phyloP scores from a whole-genome alignment of 495 filamentous ascomycete genomes.

The Endocarpon pusillum region DNA sequence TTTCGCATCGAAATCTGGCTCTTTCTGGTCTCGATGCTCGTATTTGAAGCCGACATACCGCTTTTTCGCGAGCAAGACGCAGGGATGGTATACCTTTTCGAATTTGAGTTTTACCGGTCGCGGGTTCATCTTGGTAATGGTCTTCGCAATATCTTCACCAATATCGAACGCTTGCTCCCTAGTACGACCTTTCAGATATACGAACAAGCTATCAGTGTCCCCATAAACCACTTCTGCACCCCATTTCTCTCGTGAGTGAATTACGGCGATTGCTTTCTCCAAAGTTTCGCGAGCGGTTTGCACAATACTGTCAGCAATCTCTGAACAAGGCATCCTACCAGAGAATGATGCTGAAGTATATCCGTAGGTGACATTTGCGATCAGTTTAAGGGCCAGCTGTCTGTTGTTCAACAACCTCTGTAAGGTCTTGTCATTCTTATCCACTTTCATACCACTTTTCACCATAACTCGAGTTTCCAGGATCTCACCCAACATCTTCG shows the following conservation, averaged over 20 bases:
- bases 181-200: slow-evolving; percentile 75
- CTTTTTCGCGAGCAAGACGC: slow-evolving; percentile 88
- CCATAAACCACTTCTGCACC: slow-evolving; percentile 94
- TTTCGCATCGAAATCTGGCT: slow-evolving; percentile 93
- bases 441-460: slow-evolving; percentile 88
- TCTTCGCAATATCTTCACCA: slow-evolving; percentile 80
- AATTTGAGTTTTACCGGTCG: slow-evolving; percentile 91
- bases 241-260: slow-evolving; percentile 76
- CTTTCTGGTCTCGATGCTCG: slow-evolving; percentile 55
- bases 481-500: slow-evolving; percentile 93
- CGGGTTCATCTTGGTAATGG: slow-evolving; percentile 79
- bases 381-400: slow-evolving; percentile 88
- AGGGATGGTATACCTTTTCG: slow-evolving; percentile 95
- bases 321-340: slow-evolving; percentile 90
- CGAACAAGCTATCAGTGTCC: slow-evolving; percentile 93
- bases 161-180: slow-evolving; percentile 81
- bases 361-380: slow-evolving; percentile 95
- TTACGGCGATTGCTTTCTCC: slow-evolving; percentile 82
- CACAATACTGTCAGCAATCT: slow-evolving; percentile 96
- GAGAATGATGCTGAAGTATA: slow-evolving; percentile 94
- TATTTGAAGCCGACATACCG: slow-evolving; percentile 97
- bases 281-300: slow-evolving; percentile 88
- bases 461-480: slow-evolving; percentile 97
- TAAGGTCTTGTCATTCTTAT: slow-evolving; percentile 75
- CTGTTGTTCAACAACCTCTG: slow-evolving; percentile 85